Conservation (phyloP, 31 red algal species). For the Bonnemaisonia californica region DNA sequence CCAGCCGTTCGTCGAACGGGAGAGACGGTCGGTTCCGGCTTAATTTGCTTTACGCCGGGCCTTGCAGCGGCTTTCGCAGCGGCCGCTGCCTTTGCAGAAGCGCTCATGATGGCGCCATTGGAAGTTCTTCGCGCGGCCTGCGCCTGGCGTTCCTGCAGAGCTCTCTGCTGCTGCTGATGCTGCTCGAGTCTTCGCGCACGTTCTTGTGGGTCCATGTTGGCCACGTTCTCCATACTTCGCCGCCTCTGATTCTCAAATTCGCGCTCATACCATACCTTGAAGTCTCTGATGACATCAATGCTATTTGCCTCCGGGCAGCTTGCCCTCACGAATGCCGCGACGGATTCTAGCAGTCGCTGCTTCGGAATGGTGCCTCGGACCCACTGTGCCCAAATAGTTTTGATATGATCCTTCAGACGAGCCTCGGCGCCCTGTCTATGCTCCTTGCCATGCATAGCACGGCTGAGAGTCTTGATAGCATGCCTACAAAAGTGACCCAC, state of each 20-base stretch:
- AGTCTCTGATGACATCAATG: constrained; percentile 60
- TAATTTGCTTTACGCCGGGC: not conserved
- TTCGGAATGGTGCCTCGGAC: constrained; percentile 49
- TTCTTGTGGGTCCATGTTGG: constrained; percentile 1
- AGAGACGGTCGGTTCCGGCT: not conserved
- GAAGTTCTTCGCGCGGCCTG: not conserved
- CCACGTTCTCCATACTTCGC: constrained; percentile 21
- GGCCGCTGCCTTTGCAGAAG: not conserved
- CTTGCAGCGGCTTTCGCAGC: not conserved
- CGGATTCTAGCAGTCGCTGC: constrained; percentile 39
- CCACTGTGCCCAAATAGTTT: constrained; percentile 62
- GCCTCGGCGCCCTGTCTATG: not conserved
- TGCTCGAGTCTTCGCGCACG: constrained; percentile 3
- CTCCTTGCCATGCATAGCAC: constrained; percentile 32
- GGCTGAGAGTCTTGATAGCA: constrained; percentile 46
- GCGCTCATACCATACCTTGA: constrained; percentile 65
- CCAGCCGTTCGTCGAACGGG: not conserved
- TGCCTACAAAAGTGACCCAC: constrained; percentile 67
- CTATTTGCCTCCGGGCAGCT: constrained; percentile 37
- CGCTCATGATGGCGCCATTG: not conserved
- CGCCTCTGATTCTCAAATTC: constrained; percentile 51
- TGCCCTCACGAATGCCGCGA: constrained; percentile 47
- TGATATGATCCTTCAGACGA: constrained; percentile 54
- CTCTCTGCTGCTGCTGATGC: not conserved
- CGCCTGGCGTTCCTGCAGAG: constrained; percentile 4